Percentiles rank a stretch among this genome's conserved stretches.
Conservation (phyloP, 164 flowering plant genomes). For the Vitis riparia region DNA sequence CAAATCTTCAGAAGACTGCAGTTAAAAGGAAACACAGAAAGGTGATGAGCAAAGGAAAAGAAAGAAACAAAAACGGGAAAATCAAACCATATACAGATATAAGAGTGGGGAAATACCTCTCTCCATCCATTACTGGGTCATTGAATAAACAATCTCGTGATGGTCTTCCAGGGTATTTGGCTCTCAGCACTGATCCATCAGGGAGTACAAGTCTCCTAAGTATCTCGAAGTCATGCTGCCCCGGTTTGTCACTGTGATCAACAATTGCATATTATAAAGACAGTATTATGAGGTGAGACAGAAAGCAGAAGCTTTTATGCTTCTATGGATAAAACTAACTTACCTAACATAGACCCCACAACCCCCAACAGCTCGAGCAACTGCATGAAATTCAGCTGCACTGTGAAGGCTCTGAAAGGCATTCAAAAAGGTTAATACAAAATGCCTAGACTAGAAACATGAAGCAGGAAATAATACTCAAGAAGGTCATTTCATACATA, state of each 20-base stretch:
- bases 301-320: not conserved
- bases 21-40: not conserved
- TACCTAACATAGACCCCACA: conserved; percentile 71
- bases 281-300: not conserved
- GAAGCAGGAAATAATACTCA: not conserved
- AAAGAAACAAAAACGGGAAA: not conserved
- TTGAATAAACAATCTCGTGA: conserved; percentile 60
- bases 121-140: conserved; percentile 69
- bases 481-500: conserved; percentile 39
- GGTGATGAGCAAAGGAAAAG: not conserved
- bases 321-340: not conserved
- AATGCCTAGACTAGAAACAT: not conserved
- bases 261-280: conserved; percentile 3
- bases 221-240: conserved; percentile 59
- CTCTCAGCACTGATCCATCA: conserved; percentile 75
- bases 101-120: conserved; percentile 33
- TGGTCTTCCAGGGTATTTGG: conserved; percentile 64
- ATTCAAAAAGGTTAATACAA: conserved; percentile 3
- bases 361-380: conserved; percentile 71
- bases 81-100: not conserved
- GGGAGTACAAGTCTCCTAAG: conserved; percentile 73
- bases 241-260: conserved; percentile 61
- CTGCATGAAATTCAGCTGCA: conserved; percentile 70
- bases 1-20: conserved; percentile 68
- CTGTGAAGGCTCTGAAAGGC: conserved; percentile 47